A percentile compares a stretch with the other conserved stretches of the same genome.
Conservation (phyloP, 371 early-diverging fungal species). For the Syncephalastrum sp. region DNA sequence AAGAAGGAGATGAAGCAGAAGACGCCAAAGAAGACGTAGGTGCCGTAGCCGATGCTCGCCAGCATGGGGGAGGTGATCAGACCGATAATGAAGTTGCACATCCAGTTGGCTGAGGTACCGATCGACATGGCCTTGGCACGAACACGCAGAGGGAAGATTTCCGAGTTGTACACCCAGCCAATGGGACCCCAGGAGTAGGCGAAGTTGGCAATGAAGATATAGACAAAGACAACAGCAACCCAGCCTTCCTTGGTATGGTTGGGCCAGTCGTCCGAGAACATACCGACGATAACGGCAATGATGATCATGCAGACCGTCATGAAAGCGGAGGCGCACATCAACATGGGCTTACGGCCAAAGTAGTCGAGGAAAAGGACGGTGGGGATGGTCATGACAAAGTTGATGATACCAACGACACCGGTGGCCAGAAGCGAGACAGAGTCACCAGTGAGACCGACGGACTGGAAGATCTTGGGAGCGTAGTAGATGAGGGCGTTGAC, state of each 20-base stretch:
- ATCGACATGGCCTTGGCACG: constrained; percentile 79
- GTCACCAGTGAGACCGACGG: constrained; percentile 57
- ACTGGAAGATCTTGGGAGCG: constrained; percentile 68
- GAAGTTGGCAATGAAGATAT: constrained; percentile 64
- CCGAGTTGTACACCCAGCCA: constrained; percentile 87
- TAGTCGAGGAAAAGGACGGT: constrained; percentile 71
- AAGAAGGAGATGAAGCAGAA: constrained; percentile 29
- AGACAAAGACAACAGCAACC: constrained; percentile 55
- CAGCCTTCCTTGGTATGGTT: constrained; percentile 33
- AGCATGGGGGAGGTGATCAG: constrained; percentile 21
- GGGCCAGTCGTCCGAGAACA: constrained; percentile 38
- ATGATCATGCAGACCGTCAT: constrained; percentile 42
- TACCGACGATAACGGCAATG: constrained; percentile 39
- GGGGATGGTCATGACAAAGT: constrained; percentile 51
- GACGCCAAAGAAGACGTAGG: constrained; percentile 43
- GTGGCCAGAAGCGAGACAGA: constrained; percentile 63
- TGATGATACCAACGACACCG: constrained; percentile 71
- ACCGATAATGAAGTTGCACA: constrained; percentile 53
- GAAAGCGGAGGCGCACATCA: constrained; percentile 44
- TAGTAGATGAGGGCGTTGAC: constrained; percentile 77
- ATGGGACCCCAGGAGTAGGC: constrained; percentile 85
- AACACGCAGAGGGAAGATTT: constrained; percentile 71
- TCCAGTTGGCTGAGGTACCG: constrained; percentile 88
- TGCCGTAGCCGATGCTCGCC: constrained; percentile 23
- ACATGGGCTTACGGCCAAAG: constrained; percentile 61